A percentile compares a stretch with the other conserved stretches of the same genome.
These are phyloP conservation scores for Trichosporon inkin DNA, from an alignment of 1,284 basidiomycete genomes.

Conservation along the genomic window DNA sequence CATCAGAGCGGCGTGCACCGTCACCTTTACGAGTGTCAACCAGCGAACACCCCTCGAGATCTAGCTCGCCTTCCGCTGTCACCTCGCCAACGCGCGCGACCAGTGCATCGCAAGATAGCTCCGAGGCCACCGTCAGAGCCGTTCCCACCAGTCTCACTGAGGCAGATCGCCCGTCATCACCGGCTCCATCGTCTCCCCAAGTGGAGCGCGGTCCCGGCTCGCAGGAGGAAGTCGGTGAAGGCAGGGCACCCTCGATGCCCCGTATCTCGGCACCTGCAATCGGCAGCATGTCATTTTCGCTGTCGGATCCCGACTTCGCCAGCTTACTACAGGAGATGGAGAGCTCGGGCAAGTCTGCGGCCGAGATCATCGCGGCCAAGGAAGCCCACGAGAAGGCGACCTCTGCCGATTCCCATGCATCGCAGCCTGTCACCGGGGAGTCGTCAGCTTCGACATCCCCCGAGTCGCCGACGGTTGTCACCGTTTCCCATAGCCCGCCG, in stretches of 20 bases:
- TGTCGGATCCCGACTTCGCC: conserved; percentile 51
- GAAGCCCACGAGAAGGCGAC: neutral
- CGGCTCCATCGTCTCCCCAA: neutral
- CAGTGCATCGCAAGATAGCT: neutral
- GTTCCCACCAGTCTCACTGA: neutral
- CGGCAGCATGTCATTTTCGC: conserved; percentile 47
- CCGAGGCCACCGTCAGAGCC: neutral
- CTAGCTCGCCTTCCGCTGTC: neutral
- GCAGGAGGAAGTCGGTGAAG: neutral
- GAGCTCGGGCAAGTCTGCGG: conserved; percentile 5
- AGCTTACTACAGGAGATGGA: conserved; percentile 45
- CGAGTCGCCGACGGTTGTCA: neutral
- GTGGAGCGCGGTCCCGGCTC: neutral
- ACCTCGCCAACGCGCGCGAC: neutral
- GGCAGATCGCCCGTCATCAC: neutral
- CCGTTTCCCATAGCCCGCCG: conserved; percentile 1
- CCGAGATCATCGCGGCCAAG: neutral
- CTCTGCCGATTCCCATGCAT: neutral
- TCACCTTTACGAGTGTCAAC: conserved; percentile 44
- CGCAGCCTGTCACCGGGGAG: neutral
- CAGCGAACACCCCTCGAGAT: conserved; percentile 10
- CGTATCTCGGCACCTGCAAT: conserved; percentile 43
- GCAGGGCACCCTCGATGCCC: conserved; percentile 20
- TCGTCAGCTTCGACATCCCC: neutral
- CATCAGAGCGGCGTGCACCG: conserved; percentile 40